Conservation (phyloP, 495 filamentous ascomycete genomes). For the Penicillium coprophilum region DNA sequence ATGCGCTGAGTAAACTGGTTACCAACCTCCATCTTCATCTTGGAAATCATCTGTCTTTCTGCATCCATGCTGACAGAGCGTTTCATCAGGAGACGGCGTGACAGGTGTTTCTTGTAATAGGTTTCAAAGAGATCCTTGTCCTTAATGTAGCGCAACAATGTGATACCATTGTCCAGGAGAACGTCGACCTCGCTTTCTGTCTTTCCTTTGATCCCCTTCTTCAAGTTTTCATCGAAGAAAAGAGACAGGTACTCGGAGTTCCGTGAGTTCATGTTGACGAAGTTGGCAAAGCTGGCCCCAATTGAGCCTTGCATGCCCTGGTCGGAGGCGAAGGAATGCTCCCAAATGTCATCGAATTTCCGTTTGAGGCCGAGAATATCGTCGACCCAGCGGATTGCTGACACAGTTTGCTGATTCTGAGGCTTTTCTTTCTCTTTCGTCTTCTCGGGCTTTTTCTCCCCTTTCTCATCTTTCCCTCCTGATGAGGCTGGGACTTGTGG, state of each 20-base stretch:
- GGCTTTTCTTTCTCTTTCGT: slow-evolving; percentile 51
- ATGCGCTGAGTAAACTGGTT: slow-evolving; percentile 90
- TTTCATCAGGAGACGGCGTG: slow-evolving; percentile 77
- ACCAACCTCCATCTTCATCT: slow-evolving; percentile 94
- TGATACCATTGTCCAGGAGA: slow-evolving; percentile 87
- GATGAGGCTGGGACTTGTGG: slow-evolving; percentile 20
- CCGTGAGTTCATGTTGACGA: slow-evolving; percentile 83
- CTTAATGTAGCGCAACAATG: slow-evolving; percentile 76
- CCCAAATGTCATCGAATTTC: slow-evolving; percentile 82
- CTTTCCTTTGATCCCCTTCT: slow-evolving; percentile 89
- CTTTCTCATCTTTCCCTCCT: slow-evolving; percentile 34
- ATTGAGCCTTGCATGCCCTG: slow-evolving; percentile 76
- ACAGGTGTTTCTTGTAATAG: slow-evolving; percentile 98
- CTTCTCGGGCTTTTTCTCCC: slow-evolving; percentile 43
- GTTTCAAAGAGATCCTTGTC: slow-evolving; percentile 96
- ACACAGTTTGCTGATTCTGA: slow-evolving; percentile 65
- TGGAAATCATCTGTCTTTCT: slow-evolving; percentile 91
- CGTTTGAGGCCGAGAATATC: slow-evolving; percentile 82
- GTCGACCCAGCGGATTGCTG: slow-evolving; percentile 94
- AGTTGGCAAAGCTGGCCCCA: slow-evolving; percentile 79
- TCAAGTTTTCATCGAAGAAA: slow-evolving; percentile 96
- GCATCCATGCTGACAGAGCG: slow-evolving; percentile 85
- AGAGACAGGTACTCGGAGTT: slow-evolving; percentile 91
- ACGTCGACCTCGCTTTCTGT: slow-evolving; percentile 85
- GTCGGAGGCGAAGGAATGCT: slow-evolving; percentile 67